These are phyloP conservation scores for Phytophthora multivora DNA, from an alignment of 352 stramenopile species.

Conservation along the genomic window DNA sequence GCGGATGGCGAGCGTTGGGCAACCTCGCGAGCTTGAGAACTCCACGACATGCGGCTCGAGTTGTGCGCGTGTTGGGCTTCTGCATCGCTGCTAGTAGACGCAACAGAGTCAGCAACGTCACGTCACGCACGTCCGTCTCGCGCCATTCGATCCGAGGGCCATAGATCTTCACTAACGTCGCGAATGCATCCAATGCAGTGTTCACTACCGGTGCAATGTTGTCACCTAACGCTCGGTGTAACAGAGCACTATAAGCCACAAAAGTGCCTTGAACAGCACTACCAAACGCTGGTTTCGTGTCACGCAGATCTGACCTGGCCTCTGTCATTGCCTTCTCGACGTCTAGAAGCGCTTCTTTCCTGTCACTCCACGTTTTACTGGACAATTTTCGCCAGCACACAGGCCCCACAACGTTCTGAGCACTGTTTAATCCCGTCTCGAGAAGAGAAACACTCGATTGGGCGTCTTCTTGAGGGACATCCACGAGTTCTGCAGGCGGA, in stretches of 20 bases:
- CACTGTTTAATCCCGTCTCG: conserved; percentile 40
- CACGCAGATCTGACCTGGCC: conserved; percentile 71
- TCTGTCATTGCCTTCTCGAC: conserved; percentile 73
- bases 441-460: conserved; percentile 47
- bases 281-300: conserved; percentile 63
- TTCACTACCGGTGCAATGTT: conserved; percentile 80
- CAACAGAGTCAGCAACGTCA: conserved; percentile 69
- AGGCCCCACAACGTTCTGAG: conserved; percentile 58
- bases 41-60: conserved; percentile 72
- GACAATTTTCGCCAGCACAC: conserved; percentile 80
- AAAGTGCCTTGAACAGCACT: conserved; percentile 72
- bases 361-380: conserved; percentile 85
- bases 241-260: conserved; percentile 60
- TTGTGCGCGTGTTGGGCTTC: conserved; percentile 78
- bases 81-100: conserved; percentile 73
- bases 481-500: conserved; percentile 33
- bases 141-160: conserved; percentile 78
- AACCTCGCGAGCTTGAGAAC: conserved; percentile 79
- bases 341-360: conserved; percentile 80
- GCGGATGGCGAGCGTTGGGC: conserved; percentile 57
- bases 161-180: conserved; percentile 78
- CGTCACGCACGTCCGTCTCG: conserved; percentile 57
- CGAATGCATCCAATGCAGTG: conserved; percentile 67
- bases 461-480: conserved; percentile 58
- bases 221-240: conserved; percentile 66